Evolutionary conservation across 768 basidiomycete genomes (phyloP), one percentile per base, ranked within the genome.

Genomic region (Amanita thiersii): DNA sequence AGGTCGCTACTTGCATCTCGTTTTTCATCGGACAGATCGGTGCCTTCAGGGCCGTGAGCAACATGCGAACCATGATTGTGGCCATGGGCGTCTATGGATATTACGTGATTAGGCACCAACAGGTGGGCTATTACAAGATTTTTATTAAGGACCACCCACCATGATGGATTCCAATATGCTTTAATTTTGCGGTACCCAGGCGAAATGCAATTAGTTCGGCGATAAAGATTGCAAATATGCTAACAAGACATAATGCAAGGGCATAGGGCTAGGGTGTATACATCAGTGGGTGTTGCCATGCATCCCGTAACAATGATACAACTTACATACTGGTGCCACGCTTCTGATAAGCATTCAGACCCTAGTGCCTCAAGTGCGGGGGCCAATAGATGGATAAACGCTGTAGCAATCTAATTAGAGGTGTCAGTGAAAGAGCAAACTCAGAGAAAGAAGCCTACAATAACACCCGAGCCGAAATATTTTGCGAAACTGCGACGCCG

Each of bases 381-480:
- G 4, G 73, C 62, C 4, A 94, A 66, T 0, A 94, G 70, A 58
- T 91, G 87, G 25, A 89, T 86, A 57, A 88, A 94, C 2, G 86
- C 83, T 7, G 91, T 94, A 1, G 89, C 89, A 44, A 96, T 83
- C 86, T 88, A 49, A 19, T 14, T 43, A 32, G 19, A 23, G 15
- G 17, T 21, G 28, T 46, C 28, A 38, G 29, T 49, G 24, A 41
- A 35, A 40, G 30, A 44, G 20, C 12, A 17, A 39, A 30, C 47
- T 6, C 47, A 36, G 14, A 37, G 39, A 21, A 35, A 21, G 15
- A 23, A 41, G 65, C 81, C 51, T 44, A 86, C 85, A 51, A 89
- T 88, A 37, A 89, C 85, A 18, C 90, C 90, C 10, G 86, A 89
- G 19, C 90, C 90, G 60, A 93, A 92, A 58, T 83, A 90, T 60